A percentile compares a stretch with the other conserved stretches of the same genome.
These are phyloP conservation scores for Debaryomycetaceae sp. DNA, from an alignment of 1,139 yeast species.

Conservation along the genomic window DNA sequence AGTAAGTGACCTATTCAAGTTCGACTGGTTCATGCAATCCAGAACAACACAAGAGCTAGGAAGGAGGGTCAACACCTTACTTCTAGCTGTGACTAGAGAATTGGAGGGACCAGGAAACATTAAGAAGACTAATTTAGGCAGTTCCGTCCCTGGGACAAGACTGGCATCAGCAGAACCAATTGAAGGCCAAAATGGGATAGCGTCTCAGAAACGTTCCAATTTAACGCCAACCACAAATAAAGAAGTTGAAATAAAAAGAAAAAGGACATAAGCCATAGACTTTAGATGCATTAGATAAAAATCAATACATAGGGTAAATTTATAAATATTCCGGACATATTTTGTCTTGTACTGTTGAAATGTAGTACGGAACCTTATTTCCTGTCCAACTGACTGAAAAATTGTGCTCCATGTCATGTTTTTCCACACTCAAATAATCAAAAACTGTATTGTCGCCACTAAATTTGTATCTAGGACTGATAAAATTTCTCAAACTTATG, in stretches of 20 bases:
- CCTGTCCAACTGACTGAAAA: conserved; percentile 88
- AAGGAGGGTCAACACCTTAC: conserved; percentile 74
- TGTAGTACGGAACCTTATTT: conserved; percentile 74
- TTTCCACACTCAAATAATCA: conserved; percentile 63
- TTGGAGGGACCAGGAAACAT: conserved; percentile 57
- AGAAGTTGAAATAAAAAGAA: not conserved
- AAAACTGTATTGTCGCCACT: conserved; percentile 55
- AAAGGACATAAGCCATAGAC: not conserved
- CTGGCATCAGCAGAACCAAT: conserved; percentile 34
- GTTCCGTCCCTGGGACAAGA: conserved; percentile 29
- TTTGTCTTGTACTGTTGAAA: conserved; percentile 62
- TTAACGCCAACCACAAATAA: not conserved
- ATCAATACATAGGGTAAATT: not conserved
- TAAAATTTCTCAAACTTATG: conserved; percentile 73
- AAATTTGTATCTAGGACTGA: conserved; percentile 54
- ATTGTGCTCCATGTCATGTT: conserved; percentile 61
- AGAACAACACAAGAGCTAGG: conserved; percentile 82
- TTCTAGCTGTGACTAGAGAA: conserved; percentile 78
- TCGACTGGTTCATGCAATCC: conserved; percentile 87
- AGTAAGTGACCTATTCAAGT: conserved; percentile 70
- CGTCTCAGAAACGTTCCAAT: conserved; percentile 2
- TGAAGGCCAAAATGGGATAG: conserved; percentile 6
- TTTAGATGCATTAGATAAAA: not conserved
- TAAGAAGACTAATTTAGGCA: conserved; percentile 7
- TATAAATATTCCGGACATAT: conserved; percentile 27